Percentiles rank a stretch among this genome's conserved stretches.
Conservation (phyloP, 2,329 filamentous ascomycete species). For the Fusarium annulatum region DNA sequence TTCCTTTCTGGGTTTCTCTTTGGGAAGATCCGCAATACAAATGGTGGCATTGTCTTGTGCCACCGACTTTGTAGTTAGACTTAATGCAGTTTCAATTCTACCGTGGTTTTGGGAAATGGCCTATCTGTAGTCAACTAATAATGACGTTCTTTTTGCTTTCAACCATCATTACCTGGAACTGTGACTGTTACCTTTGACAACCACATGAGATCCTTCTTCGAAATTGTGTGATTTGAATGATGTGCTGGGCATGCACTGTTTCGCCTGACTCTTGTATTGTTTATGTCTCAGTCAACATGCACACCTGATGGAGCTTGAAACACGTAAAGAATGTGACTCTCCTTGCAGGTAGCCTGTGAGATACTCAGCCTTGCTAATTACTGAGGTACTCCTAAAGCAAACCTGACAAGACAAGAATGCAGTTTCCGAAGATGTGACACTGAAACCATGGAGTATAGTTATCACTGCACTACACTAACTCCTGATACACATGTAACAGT, state of each 20-base stretch:
- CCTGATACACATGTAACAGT: neutral
- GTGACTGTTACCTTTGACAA: neutral
- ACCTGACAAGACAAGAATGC: neutral
- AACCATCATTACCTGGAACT: too few species aligned
- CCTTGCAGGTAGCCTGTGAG: too few species aligned
- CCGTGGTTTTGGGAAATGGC: constrained; percentile 21
- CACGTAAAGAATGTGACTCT: neutral
- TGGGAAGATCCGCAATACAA: constrained; percentile 5
- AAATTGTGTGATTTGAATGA: accelerated
- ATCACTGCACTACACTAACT: neutral
- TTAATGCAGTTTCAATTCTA: constrained; percentile 18
- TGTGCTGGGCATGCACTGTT: neutral
- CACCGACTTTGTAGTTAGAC: constrained; percentile 28
- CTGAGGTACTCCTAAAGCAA: neutral
- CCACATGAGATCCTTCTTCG: neutral
- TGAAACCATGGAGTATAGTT: accelerated
- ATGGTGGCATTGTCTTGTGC: constrained; percentile 16
- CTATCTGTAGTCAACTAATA: constrained; percentile 19
- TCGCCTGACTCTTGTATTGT: neutral
- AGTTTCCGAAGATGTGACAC: accelerated
- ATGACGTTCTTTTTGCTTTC: constrained; percentile 3
- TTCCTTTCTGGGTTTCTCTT: constrained; percentile 22
- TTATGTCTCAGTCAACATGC: neutral
- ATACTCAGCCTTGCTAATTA: neutral
- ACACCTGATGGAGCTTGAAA: neutral